Percentiles rank a stretch among this genome's conserved stretches.
phyloP scores from a whole-genome alignment of 108 stramenopile species.

The Cylindrotheca closterium region DNA sequence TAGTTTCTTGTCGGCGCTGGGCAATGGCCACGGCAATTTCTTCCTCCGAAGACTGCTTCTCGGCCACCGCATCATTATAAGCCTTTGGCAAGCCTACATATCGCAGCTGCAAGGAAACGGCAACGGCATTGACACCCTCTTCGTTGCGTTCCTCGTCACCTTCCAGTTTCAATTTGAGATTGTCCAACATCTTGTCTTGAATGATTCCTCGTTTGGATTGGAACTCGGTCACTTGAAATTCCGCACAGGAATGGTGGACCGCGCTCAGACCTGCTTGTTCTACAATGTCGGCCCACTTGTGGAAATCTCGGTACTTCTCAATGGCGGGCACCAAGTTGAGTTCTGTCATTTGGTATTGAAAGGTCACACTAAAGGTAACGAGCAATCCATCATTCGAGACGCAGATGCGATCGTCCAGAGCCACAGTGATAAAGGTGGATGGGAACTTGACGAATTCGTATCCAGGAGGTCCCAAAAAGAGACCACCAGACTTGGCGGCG shows the following conservation, averaged over 20 bases:
- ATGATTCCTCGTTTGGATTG: constrained; percentile 44
- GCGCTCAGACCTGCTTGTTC: constrained; percentile 33
- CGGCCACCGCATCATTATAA: constrained; percentile 38
- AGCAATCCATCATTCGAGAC: constrained; percentile 46
- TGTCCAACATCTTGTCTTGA: constrained; percentile 35
- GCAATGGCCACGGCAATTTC: constrained; percentile 44
- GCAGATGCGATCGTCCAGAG: constrained; percentile 34
- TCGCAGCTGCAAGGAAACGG: constrained; percentile 41
- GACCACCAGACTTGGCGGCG: constrained; percentile 29
- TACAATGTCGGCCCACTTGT: constrained; percentile 39
- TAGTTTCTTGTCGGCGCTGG: constrained; percentile 45
- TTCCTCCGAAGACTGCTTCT: constrained; percentile 52
- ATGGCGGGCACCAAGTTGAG: constrained; percentile 30
- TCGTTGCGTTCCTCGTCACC: constrained; percentile 14
- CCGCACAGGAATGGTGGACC: constrained; percentile 46
- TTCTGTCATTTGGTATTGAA: constrained; percentile 49
- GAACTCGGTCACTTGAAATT: constrained; percentile 19
- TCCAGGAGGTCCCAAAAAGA: constrained; percentile 29
- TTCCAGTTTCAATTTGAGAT: constrained; percentile 32
- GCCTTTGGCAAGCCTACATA: constrained; percentile 34
- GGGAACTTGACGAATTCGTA: constrained; percentile 58
- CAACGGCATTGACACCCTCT: constrained; percentile 34
- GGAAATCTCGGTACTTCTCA: constrained; percentile 40
- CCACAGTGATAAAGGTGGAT: constrained; percentile 42
- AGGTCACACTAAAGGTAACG: constrained; percentile 41